phyloP scores from a whole-genome alignment of 768 basidiomycete species.

The Mycena kentingensis region DNA sequence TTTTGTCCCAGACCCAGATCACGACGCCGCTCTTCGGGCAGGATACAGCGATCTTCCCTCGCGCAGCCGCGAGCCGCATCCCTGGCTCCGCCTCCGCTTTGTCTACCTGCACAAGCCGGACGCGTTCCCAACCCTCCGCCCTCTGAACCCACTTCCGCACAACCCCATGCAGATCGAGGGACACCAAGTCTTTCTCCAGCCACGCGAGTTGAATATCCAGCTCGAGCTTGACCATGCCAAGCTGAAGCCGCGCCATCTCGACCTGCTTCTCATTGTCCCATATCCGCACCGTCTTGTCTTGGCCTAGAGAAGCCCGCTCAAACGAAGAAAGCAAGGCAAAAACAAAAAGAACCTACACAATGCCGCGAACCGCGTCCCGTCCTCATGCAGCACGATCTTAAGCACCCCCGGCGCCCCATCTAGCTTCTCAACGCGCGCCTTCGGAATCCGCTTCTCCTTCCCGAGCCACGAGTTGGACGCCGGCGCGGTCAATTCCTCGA shows the following conservation, averaged over 20 bases:
- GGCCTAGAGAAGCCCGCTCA: slow-evolving; percentile 37
- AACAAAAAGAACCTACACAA: slow-evolving; percentile 46
- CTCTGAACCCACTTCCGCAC: slow-evolving; percentile 60
- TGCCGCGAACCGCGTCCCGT: slow-evolving; percentile 58
- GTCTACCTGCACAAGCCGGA: slow-evolving; percentile 54
- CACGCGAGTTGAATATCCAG: slow-evolving; percentile 53
- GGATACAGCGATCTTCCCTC: slow-evolving; percentile 63
- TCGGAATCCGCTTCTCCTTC: slow-evolving; percentile 42
- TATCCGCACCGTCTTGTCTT: slow-evolving; percentile 63
- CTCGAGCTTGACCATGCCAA: too few relatives aligned
- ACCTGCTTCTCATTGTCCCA: slow-evolving; percentile 50
- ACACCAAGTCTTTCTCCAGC: slow-evolving; percentile 60
- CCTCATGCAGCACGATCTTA: slow-evolving; percentile 51
- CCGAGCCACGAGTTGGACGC: slow-evolving; percentile 47
- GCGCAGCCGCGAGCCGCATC: slow-evolving; percentile 54
- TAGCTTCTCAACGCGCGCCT: slow-evolving; percentile 43
- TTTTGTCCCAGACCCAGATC: slow-evolving; percentile 64
- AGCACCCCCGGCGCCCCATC: slow-evolving; percentile 50
- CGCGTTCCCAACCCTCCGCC: slow-evolving; percentile 60
- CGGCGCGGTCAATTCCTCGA: slow-evolving; percentile 24
- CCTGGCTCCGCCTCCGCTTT: slow-evolving; percentile 42
- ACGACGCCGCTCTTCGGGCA: slow-evolving; percentile 61
- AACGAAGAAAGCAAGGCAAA: background rate
- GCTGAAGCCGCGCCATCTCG: slow-evolving; percentile 61
- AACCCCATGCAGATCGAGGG: slow-evolving; percentile 58